These are phyloP conservation scores for Umbelopsis vinacea DNA, from an alignment of 192 early-diverging fungal genomes.

Conservation along the genomic window DNA sequence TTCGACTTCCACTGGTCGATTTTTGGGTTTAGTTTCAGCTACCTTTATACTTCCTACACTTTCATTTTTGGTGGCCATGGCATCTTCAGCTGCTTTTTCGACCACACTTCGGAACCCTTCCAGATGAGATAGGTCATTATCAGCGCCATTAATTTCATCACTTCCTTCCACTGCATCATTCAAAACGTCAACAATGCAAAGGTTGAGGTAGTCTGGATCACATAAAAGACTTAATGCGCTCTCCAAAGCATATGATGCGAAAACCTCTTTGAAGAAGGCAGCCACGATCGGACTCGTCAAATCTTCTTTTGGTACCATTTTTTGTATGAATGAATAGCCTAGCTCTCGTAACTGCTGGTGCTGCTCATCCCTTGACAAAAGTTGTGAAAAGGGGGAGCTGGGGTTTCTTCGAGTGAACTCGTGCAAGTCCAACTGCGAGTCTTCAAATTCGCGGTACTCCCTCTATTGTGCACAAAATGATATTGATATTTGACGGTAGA, in stretches of 20 bases:
- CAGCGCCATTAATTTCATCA: background rate
- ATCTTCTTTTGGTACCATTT: conserved; percentile 48
- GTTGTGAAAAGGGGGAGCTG: conserved; percentile 50
- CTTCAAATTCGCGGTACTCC: conserved; percentile 46
- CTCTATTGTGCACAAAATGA: conserved; percentile 22
- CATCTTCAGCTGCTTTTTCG: conserved; percentile 42
- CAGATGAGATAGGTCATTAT: background rate
- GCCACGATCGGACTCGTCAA: conserved; percentile 43
- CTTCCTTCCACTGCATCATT: conserved; percentile 17
- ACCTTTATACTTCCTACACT: background rate
- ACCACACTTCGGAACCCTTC: conserved; percentile 29
- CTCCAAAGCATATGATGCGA: conserved; percentile 53
- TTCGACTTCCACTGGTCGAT: background rate
- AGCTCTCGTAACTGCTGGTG: conserved; percentile 46
- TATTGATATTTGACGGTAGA: background rate
- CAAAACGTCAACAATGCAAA: conserved; percentile 53
- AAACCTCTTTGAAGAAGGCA: conserved; percentile 53
- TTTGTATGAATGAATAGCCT: conserved; percentile 41
- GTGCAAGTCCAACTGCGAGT: conserved; percentile 40
- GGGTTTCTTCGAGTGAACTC: conserved; percentile 47
- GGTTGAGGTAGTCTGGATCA: conserved; percentile 59
- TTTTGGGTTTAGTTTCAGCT: background rate
- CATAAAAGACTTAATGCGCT: conserved; percentile 45
- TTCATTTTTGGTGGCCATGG: conserved; percentile 25
- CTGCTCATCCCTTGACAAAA: conserved; percentile 42